Conservation (phyloP, 805 yeast species). For the Cyberlindnera lachancei region DNA sequence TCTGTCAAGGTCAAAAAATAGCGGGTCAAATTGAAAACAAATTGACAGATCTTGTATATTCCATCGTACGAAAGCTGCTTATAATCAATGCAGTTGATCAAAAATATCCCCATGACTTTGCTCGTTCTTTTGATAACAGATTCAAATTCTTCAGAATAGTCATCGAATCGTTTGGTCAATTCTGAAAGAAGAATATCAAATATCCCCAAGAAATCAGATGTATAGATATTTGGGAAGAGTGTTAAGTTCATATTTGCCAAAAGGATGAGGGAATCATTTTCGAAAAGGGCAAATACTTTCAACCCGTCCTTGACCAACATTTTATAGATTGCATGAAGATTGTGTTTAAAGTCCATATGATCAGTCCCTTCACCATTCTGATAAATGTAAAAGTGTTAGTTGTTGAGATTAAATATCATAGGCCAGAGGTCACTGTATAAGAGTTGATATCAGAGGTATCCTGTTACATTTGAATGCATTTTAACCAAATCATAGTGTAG, state of each 20-base stretch:
- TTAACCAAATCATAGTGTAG: too few species aligned
- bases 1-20: constrained; percentile 12
- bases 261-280: constrained; percentile 9
- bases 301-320: constrained; percentile 4
- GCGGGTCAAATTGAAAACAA: constrained; percentile 10
- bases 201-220: constrained; percentile 10
- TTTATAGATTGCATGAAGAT: constrained; percentile 7
- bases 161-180: constrained; percentile 11
- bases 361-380: too few species aligned
- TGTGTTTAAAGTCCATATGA: constrained; percentile 1
- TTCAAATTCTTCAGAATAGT: constrained; percentile 7
- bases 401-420: too few species aligned
- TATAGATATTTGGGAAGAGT: constrained; percentile 4
- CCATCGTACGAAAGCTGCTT: constrained; percentile 2
- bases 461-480: too few species aligned
- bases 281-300: constrained; percentile 6
- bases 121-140: constrained; percentile 5
- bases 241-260: constrained; percentile 8
- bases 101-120: constrained; percentile 12
- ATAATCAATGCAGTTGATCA: constrained; percentile 9
- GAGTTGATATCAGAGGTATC: too few species aligned
- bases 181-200: constrained; percentile 11
- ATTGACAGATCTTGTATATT: constrained; percentile 3
- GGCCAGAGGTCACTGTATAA: too few species aligned
- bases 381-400: too few species aligned